Conservation (phyloP, 1,284 basidiomycete genomes). For the Heterobasidion annosum region DNA sequence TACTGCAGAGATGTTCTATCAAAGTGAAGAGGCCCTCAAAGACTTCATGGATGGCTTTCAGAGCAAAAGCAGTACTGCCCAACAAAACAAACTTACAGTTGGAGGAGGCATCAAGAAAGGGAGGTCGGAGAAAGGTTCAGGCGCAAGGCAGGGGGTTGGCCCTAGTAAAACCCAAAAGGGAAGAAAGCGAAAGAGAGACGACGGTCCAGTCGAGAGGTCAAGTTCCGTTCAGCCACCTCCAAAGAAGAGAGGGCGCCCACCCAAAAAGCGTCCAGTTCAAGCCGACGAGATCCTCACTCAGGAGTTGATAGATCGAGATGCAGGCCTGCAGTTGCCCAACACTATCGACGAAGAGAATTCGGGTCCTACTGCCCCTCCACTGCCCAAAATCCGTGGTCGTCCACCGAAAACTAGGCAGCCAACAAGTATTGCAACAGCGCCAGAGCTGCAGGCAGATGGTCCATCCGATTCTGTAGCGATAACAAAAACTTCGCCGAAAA, state of each 20-base stretch:
- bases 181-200: slow-evolving; percentile 12
- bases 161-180: slow-evolving; percentile 15
- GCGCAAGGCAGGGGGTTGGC: neutral
- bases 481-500: slow-evolving; percentile 13
- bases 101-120: slow-evolving; percentile 3
- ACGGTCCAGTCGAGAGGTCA: slow-evolving; percentile 17
- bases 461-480: neutral
- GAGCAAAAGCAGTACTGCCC: slow-evolving; percentile 9
- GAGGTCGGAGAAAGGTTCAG: slow-evolving; percentile 13
- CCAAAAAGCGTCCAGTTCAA: slow-evolving; percentile 1
- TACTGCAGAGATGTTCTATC: slow-evolving; percentile 41
- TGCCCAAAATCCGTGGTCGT: slow-evolving; percentile 21
- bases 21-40: slow-evolving; percentile 28
- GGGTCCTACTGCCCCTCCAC: slow-evolving; percentile 1
- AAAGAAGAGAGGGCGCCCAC: slow-evolving; percentile 20
- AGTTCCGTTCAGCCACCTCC: slow-evolving; percentile 10
- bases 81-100: slow-evolving; percentile 4
- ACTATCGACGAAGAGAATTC: no score
- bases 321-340: neutral
- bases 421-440: neutral
- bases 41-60: slow-evolving; percentile 42
- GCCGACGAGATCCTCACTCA: neutral
- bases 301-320: neutral
- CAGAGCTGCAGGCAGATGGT: neutral
- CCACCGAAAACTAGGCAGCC: slow-evolving; percentile 19